Evolutionary conservation across 2,329 filamentous ascomycete genomes (phyloP).

Genomic region (Alternaria panax): DNA sequence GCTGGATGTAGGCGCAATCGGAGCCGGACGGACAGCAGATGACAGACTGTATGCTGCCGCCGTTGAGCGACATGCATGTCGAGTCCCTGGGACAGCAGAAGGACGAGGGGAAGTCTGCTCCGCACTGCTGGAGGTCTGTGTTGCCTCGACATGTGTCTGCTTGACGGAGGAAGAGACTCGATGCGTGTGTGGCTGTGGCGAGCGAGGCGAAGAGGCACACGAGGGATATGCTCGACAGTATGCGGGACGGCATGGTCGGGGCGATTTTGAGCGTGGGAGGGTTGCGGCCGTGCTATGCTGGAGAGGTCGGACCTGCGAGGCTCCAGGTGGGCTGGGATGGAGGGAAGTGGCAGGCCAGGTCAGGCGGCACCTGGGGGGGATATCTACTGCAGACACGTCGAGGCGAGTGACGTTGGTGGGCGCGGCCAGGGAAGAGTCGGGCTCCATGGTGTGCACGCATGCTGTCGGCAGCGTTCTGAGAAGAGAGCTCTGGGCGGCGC

Average conservation of each 20-base stretch:
- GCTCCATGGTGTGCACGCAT: slow-evolving; percentile 22
- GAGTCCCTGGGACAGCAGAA: slow-evolving; percentile 70
- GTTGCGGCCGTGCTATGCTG: slow-evolving; percentile 5
- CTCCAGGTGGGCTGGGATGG: too few relatives aligned
- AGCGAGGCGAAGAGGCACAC: slow-evolving; percentile 40
- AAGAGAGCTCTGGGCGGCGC: slow-evolving; percentile 41
- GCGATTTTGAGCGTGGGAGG: slow-evolving; percentile 30
- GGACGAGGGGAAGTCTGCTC: slow-evolving; percentile 63
- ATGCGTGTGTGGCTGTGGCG: slow-evolving; percentile 35
- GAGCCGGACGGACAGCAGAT: slow-evolving; percentile 71
- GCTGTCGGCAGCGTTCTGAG: slow-evolving; percentile 31
- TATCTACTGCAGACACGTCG: slow-evolving; percentile 27
- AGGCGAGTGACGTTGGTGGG: slow-evolving; percentile 22
- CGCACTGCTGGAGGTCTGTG: slow-evolving; percentile 60
- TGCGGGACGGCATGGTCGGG: slow-evolving; percentile 35
- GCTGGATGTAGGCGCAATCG: slow-evolving; percentile 67
- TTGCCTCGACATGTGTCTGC: slow-evolving; percentile 59
- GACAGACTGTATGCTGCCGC: slow-evolving; percentile 68
- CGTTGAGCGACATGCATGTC: slow-evolving; percentile 65
- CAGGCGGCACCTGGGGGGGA: slow-evolving; percentile 20
- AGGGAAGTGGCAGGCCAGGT: slow-evolving; percentile 17
- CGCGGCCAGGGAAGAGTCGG: slow-evolving; percentile 9
- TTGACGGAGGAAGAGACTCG: slow-evolving; percentile 41
- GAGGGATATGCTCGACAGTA: slow-evolving; percentile 44
- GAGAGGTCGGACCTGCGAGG: slow-evolving; percentile 19